These are phyloP conservation scores for Gaeumannomyces tritici DNA, from an alignment of 2,329 filamentous ascomycete genomes.

Conservation along the genomic window DNA sequence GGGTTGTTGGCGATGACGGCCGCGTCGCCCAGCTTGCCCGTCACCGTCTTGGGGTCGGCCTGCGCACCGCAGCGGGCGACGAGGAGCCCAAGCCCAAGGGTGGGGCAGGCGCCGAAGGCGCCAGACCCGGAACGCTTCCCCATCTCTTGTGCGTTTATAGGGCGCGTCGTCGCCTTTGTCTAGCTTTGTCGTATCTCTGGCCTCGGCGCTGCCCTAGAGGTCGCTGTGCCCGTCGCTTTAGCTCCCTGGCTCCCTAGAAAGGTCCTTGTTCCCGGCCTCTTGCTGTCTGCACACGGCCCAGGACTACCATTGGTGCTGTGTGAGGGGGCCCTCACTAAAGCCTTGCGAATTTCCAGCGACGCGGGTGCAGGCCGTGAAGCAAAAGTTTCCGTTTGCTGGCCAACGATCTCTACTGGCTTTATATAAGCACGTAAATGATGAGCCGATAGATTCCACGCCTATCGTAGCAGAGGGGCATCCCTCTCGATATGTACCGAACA, in stretches of 20 bases:
- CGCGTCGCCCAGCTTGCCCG: constrained; percentile 1
- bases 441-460: too few species aligned
- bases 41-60: not conserved
- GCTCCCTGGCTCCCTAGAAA: not conserved
- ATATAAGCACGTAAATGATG: too few species aligned
- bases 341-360: not conserved
- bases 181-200: not conserved
- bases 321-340: not conserved
- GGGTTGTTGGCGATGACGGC: constrained; percentile 1
- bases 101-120: not conserved
- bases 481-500: too few species aligned
- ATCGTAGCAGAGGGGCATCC: too few species aligned
- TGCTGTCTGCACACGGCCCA: not conserved
- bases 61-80: not conserved
- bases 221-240: not conserved
- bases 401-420: not conserved
- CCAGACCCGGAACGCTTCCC: not conserved
- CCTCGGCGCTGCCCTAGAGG: too few species aligned
- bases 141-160: not conserved
- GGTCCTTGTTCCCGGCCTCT: not conserved
- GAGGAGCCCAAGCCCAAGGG: not conserved
- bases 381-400: not conserved
- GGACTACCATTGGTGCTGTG: not conserved
- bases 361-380: not conserved
- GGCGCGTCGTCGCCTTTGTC: too few species aligned